Evolutionary conservation across 2,329 filamentous ascomycete genomes (phyloP).

Genomic region (Cryphonectria parasitica): DNA sequence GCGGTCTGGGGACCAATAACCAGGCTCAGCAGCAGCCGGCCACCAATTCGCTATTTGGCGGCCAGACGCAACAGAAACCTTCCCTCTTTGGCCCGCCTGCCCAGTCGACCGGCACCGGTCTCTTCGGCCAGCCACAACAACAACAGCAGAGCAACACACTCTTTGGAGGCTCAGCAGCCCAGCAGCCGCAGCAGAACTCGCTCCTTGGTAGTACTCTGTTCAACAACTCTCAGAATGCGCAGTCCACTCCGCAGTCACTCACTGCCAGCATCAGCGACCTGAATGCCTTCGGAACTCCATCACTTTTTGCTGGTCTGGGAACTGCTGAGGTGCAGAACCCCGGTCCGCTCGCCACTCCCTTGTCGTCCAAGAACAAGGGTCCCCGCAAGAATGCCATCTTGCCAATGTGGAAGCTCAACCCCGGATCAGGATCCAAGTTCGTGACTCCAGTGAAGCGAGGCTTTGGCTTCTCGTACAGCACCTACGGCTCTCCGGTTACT

Average conservation of each 20-base stretch:
- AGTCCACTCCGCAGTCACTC: conserved; percentile 64
- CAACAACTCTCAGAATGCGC: conserved; percentile 53
- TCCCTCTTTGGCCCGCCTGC: conserved; percentile 56
- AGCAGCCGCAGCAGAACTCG: conserved; percentile 54
- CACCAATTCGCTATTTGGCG: conserved; percentile 51
- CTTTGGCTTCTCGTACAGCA: conserved; percentile 92
- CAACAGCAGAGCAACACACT: conserved; percentile 39
- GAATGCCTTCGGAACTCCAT: conserved; percentile 88
- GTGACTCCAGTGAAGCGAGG: conserved; percentile 84
- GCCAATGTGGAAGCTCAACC: conserved; percentile 86
- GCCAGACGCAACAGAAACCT: conserved; percentile 58
- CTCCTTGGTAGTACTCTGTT: conserved; percentile 61
- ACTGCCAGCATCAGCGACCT: conserved; percentile 80
- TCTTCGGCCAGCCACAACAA: conserved; percentile 58
- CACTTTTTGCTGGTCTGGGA: conserved; percentile 77
- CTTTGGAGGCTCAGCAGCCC: conserved; percentile 51
- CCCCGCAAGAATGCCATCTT: conserved; percentile 78
- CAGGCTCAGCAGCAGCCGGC: conserved; percentile 45
- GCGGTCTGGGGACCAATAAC: conserved; percentile 41
- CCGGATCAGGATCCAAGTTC: conserved; percentile 76
- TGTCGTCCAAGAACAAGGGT: conserved; percentile 74
- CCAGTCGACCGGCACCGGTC: conserved; percentile 49
- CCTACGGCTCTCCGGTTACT: conserved; percentile 80
- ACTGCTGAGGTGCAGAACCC: conserved; percentile 69
- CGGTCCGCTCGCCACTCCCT: conserved; percentile 88